These are phyloP conservation scores for Pseudocercospora cruenta DNA, from an alignment of 2,329 filamentous ascomycete genomes.

Conservation along the genomic window DNA sequence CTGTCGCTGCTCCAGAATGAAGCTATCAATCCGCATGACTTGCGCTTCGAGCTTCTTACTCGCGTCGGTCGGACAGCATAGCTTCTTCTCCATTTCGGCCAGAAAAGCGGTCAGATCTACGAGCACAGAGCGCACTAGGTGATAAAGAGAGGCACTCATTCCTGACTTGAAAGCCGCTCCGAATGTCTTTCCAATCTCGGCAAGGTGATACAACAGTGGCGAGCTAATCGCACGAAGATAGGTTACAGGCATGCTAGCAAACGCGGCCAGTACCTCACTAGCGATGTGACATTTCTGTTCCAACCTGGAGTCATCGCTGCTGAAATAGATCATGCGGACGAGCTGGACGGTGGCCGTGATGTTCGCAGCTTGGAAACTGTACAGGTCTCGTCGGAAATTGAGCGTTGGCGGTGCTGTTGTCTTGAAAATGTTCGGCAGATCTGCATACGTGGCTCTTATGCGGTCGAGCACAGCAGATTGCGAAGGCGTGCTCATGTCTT, in stretches of 20 bases:
- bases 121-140: constrained; percentile 10
- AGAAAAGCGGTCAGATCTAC: constrained; percentile 10
- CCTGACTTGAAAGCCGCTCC: constrained; percentile 24
- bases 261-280: constrained; percentile 48
- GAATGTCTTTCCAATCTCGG: constrained; percentile 51
- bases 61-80: constrained; percentile 12
- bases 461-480: constrained; percentile 17
- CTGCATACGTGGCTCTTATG: constrained; percentile 22
- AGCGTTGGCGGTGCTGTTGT: constrained; percentile 28
- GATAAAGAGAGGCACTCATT: constrained; percentile 12
- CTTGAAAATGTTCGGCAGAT: constrained; percentile 29
- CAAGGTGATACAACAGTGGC: constrained; percentile 52
- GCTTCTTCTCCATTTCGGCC: constrained; percentile 5
- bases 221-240: constrained; percentile 52
- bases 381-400: constrained; percentile 37
- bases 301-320: constrained; percentile 46
- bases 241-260: constrained; percentile 46
- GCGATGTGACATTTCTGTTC: constrained; percentile 50
- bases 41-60: constrained; percentile 14
- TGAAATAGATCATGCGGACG: constrained; percentile 49
- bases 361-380: constrained; percentile 51
- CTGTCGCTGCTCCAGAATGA: constrained; percentile 12
- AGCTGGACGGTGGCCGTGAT: constrained; percentile 51
- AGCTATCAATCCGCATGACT: constrained; percentile 9
- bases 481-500: constrained; percentile 7